Percentiles rank a stretch among this genome's conserved stretches.
phyloP scores from a whole-genome alignment of 2,329 filamentous ascomycete species.

The Fusarium sp. region DNA sequence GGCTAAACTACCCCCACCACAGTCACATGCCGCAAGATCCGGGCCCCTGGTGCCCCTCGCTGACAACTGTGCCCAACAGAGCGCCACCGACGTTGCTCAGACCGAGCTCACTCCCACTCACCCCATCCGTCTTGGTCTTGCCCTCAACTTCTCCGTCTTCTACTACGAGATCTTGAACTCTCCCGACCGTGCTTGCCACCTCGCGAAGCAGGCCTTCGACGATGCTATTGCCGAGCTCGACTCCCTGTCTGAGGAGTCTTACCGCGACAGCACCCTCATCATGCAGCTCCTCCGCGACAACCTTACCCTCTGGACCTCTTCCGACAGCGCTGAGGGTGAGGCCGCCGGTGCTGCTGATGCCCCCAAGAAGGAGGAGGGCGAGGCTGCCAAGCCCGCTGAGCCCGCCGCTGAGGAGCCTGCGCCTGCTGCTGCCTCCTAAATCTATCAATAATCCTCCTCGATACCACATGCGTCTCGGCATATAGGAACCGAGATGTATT shows the following conservation, averaged over 20 bases:
- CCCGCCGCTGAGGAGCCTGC: slow-evolving; percentile 57
- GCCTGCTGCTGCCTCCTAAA: slow-evolving; percentile 65
- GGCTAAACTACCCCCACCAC: slow-evolving; percentile 43
- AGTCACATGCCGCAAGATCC: slow-evolving; percentile 46
- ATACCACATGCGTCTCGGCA: slow-evolving; percentile 56
- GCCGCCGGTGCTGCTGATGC: slow-evolving; percentile 66
- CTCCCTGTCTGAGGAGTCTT: slow-evolving; percentile 97
- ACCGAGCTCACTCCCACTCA: slow-evolving; percentile 97
- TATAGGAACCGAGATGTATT: slow-evolving; percentile 52
- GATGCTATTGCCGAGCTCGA: slow-evolving; percentile 98
- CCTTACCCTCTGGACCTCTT: slow-evolving; percentile 97
- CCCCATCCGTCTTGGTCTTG: slow-evolving; percentile 96
- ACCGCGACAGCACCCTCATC: slow-evolving; percentile 98
- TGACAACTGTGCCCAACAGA: slow-evolving; percentile 90
- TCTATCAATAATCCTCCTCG: slow-evolving; percentile 50
- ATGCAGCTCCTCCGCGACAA: slow-evolving; percentile 99
- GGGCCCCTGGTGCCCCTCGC: slow-evolving; percentile 64
- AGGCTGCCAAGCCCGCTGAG: slow-evolving; percentile 55
- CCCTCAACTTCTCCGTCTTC: slow-evolving; percentile 99
- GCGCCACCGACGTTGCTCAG: slow-evolving; percentile 98
- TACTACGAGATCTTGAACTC: slow-evolving; percentile 99
- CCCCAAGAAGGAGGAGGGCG: slow-evolving; percentile 70
- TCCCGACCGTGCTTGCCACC: slow-evolving; percentile 96
- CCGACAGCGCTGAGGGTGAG: slow-evolving; percentile 85
- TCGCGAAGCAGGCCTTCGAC: slow-evolving; percentile 99